Conservation (phyloP, 441 rosid species). For the Eugenia klotzschiana region DNA sequence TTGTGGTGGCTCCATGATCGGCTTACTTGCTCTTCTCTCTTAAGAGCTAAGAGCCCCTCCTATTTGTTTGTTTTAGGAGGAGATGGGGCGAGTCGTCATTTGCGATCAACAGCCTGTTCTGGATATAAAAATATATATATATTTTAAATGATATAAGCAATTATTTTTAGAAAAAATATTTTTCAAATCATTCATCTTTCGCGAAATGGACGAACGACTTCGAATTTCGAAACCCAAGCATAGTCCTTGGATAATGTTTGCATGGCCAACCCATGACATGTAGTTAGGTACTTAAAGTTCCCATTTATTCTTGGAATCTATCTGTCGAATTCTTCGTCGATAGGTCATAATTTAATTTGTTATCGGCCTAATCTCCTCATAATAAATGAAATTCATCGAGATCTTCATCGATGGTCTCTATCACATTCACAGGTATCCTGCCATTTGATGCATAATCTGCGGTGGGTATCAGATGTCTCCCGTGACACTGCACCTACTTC, state of each 20-base stretch:
- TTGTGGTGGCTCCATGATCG: background rate
- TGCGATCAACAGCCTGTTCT: too few relatives aligned
- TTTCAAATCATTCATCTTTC: too few relatives aligned
- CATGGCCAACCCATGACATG: background rate
- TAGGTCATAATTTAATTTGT: background rate
- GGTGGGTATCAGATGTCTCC: background rate
- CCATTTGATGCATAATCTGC: background rate
- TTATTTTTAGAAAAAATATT: too few relatives aligned
- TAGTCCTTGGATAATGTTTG: background rate
- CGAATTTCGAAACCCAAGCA: background rate
- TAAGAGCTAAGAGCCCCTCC: background rate
- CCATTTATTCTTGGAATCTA: fast-evolving
- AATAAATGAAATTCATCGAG: background rate
- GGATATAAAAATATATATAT: too few relatives aligned
- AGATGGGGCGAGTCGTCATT: background rate
- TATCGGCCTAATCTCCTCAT: background rate
- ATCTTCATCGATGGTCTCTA: background rate
- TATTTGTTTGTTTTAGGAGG: background rate
- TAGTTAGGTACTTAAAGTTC: background rate
- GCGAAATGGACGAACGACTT: too few relatives aligned
- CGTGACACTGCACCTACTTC: background rate
- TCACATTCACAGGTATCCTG: background rate
- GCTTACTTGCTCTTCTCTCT: background rate
- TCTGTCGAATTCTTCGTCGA: background rate
- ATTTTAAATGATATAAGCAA: too few relatives aligned